These are phyloP conservation scores for Nothophytophthora sp. DNA, from an alignment of 352 stramenopile species.

Conservation along the genomic window DNA sequence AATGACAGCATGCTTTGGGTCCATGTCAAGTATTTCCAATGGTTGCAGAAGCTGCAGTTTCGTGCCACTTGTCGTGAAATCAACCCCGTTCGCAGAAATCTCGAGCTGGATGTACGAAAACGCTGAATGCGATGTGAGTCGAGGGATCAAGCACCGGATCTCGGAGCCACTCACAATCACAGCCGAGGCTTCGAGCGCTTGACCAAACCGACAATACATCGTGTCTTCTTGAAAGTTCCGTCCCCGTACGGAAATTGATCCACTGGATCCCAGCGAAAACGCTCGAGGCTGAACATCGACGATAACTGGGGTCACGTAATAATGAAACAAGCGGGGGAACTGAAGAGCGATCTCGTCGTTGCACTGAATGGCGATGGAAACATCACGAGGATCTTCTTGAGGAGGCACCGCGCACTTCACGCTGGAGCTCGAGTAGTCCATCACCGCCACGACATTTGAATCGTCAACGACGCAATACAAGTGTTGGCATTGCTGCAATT, in stretches of 20 bases:
- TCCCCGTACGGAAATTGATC: conserved; percentile 24
- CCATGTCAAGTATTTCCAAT: conserved; percentile 28
- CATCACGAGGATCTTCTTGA: conserved; percentile 2
- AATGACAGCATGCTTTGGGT: conserved; percentile 27
- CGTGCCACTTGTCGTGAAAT: conserved; percentile 27
- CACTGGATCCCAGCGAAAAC: conserved; percentile 14
- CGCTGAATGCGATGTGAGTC: not conserved
- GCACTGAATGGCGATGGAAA: conserved; percentile 33
- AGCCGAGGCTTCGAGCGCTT: conserved; percentile 1
- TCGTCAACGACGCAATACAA: conserved; percentile 34
- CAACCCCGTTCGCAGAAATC: conserved; percentile 32
- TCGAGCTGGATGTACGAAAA: conserved; percentile 29
- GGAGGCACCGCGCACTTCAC: conserved; percentile 32
- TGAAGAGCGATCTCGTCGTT: conserved; percentile 17
- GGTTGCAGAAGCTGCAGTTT: conserved; percentile 25
- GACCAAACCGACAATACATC: conserved; percentile 29
- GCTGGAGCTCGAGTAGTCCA: not conserved
- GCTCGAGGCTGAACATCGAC: conserved; percentile 13
- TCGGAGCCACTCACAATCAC: conserved; percentile 18
- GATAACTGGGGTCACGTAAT: conserved; percentile 25
- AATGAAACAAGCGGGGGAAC: conserved; percentile 32
- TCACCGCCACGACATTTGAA: conserved; percentile 6
- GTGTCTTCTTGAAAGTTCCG: conserved; percentile 17
- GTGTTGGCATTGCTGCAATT: conserved; percentile 13
- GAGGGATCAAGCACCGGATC: conserved; percentile 29